phyloP scores from a whole-genome alignment of 805 yeast genomes.

The Ogataea pilisensis region DNA sequence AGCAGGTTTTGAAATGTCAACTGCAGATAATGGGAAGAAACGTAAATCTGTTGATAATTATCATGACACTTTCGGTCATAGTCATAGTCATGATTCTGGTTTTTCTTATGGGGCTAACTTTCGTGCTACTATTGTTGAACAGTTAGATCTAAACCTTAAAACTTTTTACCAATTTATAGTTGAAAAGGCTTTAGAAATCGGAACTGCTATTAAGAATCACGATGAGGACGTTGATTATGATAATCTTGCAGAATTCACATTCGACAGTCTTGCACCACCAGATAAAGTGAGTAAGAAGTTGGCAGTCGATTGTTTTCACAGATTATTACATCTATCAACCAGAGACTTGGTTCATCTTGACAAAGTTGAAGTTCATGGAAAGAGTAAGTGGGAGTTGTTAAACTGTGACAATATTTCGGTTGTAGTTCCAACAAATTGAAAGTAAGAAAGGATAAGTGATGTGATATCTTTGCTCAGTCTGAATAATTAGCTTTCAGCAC shows the following conservation, averaged over 20 bases:
- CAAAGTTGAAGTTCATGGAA: slow-evolving; percentile 12
- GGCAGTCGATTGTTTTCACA: slow-evolving; percentile 19
- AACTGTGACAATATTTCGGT: slow-evolving; percentile 15
- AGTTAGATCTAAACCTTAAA: background rate
- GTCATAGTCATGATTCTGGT: background rate
- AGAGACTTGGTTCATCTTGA: slow-evolving; percentile 12
- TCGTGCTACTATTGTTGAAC: background rate
- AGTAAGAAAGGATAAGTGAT: background rate
- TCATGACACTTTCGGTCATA: background rate
- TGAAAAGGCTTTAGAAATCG: background rate
- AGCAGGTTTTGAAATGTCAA: background rate
- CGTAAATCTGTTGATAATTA: slow-evolving; percentile 1
- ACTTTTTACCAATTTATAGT: slow-evolving; percentile 1
- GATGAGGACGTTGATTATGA: slow-evolving; percentile 4
- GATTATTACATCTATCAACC: slow-evolving; percentile 16
- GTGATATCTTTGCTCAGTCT: too few species aligned
- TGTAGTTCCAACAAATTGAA: slow-evolving; percentile 5
- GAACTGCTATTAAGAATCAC: background rate
- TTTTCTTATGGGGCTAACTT: background rate
- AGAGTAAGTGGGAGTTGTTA: slow-evolving; percentile 25
- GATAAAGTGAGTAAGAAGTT: slow-evolving; percentile 7
- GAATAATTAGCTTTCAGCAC: too few species aligned
- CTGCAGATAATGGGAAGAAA: background rate
- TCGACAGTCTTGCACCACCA: slow-evolving; percentile 10
- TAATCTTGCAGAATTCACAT: slow-evolving; percentile 9